Conservation (phyloP, 495 filamentous ascomycete species). For the Pyronema domesticum region DNA sequence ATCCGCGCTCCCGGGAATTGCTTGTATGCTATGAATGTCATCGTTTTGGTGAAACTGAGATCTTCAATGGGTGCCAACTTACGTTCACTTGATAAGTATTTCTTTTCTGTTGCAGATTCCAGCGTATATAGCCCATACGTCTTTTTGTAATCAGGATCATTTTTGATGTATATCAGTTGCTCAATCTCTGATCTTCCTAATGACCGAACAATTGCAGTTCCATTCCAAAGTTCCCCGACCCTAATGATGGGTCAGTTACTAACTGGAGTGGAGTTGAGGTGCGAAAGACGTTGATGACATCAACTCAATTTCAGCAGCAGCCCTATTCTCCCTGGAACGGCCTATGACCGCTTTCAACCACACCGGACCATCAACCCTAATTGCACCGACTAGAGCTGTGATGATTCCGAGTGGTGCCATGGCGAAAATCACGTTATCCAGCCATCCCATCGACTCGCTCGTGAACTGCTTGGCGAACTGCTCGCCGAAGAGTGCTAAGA, state of each 20-base stretch:
- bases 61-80: background rate
- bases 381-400: conserved; percentile 27
- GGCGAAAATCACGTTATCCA: conserved; percentile 37
- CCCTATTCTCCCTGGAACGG: conserved; percentile 16
- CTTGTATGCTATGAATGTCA: background rate
- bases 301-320: conserved; percentile 20
- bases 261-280: too few relatives aligned
- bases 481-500: conserved; percentile 34
- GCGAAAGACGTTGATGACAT: conserved; percentile 24
- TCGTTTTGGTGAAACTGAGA: background rate
- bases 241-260: background rate
- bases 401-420: conserved; percentile 36
- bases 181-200: conserved; percentile 9
- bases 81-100: background rate
- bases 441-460: conserved; percentile 30
- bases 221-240: conserved; percentile 25
- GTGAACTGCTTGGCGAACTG: conserved; percentile 40
- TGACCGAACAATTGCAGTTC: conserved; percentile 13
- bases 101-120: background rate
- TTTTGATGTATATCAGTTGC: conserved; percentile 8
- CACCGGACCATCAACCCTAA: conserved; percentile 27
- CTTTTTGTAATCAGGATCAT: background rate
- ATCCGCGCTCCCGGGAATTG: background rate
- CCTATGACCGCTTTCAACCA: conserved; percentile 19
- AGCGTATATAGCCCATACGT: background rate